phyloP scores from a whole-genome alignment of 495 filamentous ascomycete genomes.

The Neurospora sp. region DNA sequence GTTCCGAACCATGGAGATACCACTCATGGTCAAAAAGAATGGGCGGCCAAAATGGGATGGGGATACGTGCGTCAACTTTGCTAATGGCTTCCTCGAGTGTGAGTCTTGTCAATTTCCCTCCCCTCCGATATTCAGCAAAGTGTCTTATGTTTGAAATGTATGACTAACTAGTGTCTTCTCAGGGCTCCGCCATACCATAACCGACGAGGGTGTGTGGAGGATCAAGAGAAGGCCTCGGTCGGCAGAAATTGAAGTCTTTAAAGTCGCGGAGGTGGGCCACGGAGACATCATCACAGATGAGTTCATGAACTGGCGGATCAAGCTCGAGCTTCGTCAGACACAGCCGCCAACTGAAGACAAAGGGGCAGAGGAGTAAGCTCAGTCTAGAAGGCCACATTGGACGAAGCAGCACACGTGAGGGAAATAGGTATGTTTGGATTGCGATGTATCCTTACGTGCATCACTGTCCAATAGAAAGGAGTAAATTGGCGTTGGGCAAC shows the following conservation, averaged over 20 bases:
- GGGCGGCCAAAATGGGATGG: slow-evolving; percentile 71
- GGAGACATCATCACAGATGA: slow-evolving; percentile 67
- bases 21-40: slow-evolving; percentile 54
- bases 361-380: neutral
- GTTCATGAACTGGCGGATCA: slow-evolving; percentile 66
- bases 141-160: neutral
- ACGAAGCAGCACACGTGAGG: neutral
- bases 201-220: slow-evolving; percentile 68
- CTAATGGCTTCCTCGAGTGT: slow-evolving; percentile 68
- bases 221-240: slow-evolving; percentile 53
- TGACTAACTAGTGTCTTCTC: neutral
- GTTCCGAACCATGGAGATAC: slow-evolving; percentile 67
- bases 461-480: neutral
- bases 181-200: slow-evolving; percentile 59
- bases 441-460: neutral
- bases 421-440: neutral
- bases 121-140: neutral
- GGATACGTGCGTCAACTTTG: slow-evolving; percentile 84
- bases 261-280: slow-evolving; percentile 60
- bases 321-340: slow-evolving; percentile 22
- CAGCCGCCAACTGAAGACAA: neutral
- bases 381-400: neutral
- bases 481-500: neutral
- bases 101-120: neutral
- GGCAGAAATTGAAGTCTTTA: slow-evolving; percentile 57